These are phyloP conservation scores for Arabidopsis thaliana DNA, from an alignment of 345 rosid genomes.

Conservation along the genomic window TAIR10.1 NC_003076.8:19395001-19395500, in stretches of 20 bases:
- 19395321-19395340: neutral
- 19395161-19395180: no score
- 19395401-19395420: no score
- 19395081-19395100: neutral
- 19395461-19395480: neutral
- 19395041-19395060: neutral
- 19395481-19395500: neutral
- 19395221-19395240: no score
- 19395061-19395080: neutral
- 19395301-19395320: neutral
- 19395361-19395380: neutral
- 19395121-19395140: no score
- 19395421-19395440: no score
- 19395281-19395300: neutral
- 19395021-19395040: neutral
- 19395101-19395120: no score
- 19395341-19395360: neutral
- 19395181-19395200: no score
- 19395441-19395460: neutral
- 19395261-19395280: neutral
- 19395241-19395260: no score
- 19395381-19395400: neutral
- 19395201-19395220: no score
- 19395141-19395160: no score
- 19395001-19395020: neutral